Evolutionary conservation across 768 basidiomycete genomes (phyloP).

Genomic region (Trametes coccinea): DNA sequence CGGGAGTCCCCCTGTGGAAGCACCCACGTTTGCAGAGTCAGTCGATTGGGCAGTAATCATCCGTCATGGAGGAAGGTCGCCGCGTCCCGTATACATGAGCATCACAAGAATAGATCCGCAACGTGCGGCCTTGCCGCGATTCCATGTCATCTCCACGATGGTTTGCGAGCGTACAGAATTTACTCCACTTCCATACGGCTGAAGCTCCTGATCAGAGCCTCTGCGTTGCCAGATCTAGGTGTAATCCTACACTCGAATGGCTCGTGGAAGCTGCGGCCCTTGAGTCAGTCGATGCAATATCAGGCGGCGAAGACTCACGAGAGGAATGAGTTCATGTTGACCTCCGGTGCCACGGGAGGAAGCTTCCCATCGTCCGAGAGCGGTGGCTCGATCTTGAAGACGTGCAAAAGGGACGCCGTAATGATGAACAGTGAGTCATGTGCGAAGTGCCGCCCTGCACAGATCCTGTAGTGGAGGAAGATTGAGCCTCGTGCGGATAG

Average conservation of each 20-base stretch:
- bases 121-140: too few species aligned
- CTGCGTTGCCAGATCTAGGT: not conserved
- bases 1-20: too few species aligned
- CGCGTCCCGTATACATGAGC: too few species aligned
- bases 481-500: not conserved
- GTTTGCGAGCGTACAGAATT: too few species aligned
- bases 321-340: not conserved
- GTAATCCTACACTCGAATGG: not conserved
- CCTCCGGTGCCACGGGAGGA: not conserved
- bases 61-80: too few species aligned
- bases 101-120: too few species aligned
- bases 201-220: not conserved
- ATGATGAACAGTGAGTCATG: conserved; percentile 5
- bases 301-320: not conserved
- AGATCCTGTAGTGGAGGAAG: not conserved
- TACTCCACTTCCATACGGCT: not conserved
- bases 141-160: too few species aligned
- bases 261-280: not conserved
- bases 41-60: too few species aligned
- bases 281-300: not conserved
- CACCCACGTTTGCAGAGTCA: too few species aligned
- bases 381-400: conserved; percentile 3
- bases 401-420: conserved; percentile 4
- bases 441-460: conserved; percentile 10
- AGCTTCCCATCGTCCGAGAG: not conserved